These are phyloP conservation scores for Chalciporus pseudorubinellus DNA, from an alignment of 768 basidiomycete genomes.

Conservation along the genomic window DNA sequence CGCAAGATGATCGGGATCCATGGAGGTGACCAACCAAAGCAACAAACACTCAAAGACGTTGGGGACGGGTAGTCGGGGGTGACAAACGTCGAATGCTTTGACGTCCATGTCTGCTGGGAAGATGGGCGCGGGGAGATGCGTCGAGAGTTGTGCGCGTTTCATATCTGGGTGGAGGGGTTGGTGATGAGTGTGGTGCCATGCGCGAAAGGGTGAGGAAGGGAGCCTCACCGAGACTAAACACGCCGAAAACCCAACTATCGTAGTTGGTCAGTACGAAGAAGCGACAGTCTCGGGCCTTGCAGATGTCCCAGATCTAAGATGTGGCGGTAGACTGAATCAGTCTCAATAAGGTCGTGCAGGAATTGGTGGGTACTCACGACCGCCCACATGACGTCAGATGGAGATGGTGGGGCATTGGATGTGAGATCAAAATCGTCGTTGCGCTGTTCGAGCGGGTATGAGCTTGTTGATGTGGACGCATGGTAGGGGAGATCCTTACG, in stretches of 20 bases:
- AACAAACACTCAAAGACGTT: conserved; percentile 12
- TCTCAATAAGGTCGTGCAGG: not conserved
- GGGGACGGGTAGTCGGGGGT: not conserved
- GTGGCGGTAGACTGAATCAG: not conserved
- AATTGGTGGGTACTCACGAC: conserved; percentile 3
- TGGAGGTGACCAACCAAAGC: conserved; percentile 11
- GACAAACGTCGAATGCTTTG: not conserved
- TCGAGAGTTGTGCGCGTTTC: conserved; percentile 9
- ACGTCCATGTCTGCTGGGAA: conserved; percentile 3
- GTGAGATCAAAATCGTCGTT: conserved; percentile 3
- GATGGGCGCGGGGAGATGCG: conserved; percentile 7
- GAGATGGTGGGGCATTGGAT: not conserved
- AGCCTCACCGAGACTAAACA: conserved; percentile 8
- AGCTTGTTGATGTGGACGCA: not conserved
- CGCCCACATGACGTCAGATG: conserved; percentile 10
- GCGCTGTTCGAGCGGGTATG: not conserved
- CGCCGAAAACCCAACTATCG: conserved; percentile 16
- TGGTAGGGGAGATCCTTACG: not conserved
- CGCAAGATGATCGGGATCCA: not conserved
- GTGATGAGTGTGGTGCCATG: not conserved
- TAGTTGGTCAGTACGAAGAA: conserved; percentile 18
- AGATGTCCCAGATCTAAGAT: conserved; percentile 17
- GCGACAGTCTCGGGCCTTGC: conserved; percentile 6
- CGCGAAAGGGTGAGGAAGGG: not conserved
- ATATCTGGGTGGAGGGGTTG: not conserved